Base-by-base conservation (phyloP, 2,329 filamentous ascomycete species). In the Clarireedia paspali region DNA sequence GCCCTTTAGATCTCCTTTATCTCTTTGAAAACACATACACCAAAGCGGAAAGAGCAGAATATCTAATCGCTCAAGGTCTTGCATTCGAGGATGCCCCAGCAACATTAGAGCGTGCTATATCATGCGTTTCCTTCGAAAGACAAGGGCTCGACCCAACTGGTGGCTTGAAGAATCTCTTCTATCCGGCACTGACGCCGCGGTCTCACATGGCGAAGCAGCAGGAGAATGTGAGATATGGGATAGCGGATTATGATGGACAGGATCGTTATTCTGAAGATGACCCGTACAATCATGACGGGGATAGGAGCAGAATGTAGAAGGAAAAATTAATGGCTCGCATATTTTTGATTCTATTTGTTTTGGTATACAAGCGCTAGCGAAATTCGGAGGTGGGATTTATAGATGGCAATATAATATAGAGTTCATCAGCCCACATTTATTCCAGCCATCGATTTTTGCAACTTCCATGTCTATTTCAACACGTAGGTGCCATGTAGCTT, bases 11-110 rank as follows among this genome's bases (percentile, higher is more conserved):
- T 40, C 47, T 68, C 9, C 53, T 67, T 2, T 61, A 68, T 44
- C 60, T 68, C 0, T 58, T 63, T 24, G 66, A 67, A 39, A 57
- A 66, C 44, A 68, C 66, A 7, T 60, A 42, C 9, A 67, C 64
- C 9, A 68, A 68, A 49, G 46, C 51, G 7, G 61, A 68, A 48
- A 57, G 66, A 7, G 42, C 60, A 7, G 64, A 64, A 24, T 67
- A 63, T 30, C 51, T 68, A 12, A 57, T 55, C 20, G 55, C 54
- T 4, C 61, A 63, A 42, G 65, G 64, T 14, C 53, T 57, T 2
- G 58, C 60, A 44, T 65, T 66, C 39, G 56, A 50, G 4, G 61
- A 64, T 56, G 59, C 63, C 17, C 65, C 65, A 10, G 64, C 65
- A 34, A 68, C 66, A 1, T 54, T 68, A 38, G 45, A 42, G 6